Evolutionary conservation across 2,329 filamentous ascomycete species (phyloP).

Genomic region (Alternaria burnsii): DNA sequence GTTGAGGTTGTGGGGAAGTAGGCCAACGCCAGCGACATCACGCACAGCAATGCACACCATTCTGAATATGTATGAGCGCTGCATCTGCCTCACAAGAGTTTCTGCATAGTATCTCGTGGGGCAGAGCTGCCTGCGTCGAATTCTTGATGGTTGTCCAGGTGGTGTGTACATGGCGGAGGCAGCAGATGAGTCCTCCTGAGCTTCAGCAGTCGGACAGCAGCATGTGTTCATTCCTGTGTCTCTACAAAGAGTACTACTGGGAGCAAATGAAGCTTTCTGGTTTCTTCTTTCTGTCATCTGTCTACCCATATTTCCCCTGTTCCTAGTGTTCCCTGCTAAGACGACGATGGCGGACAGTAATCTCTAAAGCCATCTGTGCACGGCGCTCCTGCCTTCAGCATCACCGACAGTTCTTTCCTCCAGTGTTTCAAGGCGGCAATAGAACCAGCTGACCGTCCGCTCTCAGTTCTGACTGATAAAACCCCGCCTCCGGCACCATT

Average conservation of each 20-base stretch:
- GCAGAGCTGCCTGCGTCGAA: not conserved
- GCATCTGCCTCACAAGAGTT: conserved; percentile 1
- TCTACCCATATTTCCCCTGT: conserved; percentile 2
- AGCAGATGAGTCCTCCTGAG: conserved; percentile 3
- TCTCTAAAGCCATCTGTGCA: conserved; percentile 33
- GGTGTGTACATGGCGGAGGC: not conserved
- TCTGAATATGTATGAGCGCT: not conserved
- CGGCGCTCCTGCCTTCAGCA: conserved; percentile 28
- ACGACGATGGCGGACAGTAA: conserved; percentile 35
- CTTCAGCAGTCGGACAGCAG: conserved; percentile 8
- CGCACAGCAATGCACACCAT: conserved; percentile 7
- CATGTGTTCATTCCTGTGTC: conserved; percentile 6
- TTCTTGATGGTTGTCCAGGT: not conserved
- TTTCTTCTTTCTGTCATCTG: conserved; percentile 9
- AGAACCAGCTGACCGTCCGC: conserved; percentile 28
- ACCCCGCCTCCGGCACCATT: conserved; percentile 16
- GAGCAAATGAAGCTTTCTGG: conserved; percentile 7
- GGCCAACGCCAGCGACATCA: conserved; percentile 9
- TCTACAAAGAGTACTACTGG: not conserved
- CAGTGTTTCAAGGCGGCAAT: conserved; percentile 14
- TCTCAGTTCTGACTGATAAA: conserved; percentile 17
- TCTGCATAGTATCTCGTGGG: not conserved
- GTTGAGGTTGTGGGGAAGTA: conserved; percentile 10
- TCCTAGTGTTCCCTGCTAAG: conserved; percentile 30
- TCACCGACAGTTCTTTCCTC: conserved; percentile 24